A percentile compares a stretch with the other conserved stretches of the same genome.
These are phyloP conservation scores for Arachis hypogaea DNA, from an alignment of 306 rosid species.

Conservation along the genomic window DNA sequence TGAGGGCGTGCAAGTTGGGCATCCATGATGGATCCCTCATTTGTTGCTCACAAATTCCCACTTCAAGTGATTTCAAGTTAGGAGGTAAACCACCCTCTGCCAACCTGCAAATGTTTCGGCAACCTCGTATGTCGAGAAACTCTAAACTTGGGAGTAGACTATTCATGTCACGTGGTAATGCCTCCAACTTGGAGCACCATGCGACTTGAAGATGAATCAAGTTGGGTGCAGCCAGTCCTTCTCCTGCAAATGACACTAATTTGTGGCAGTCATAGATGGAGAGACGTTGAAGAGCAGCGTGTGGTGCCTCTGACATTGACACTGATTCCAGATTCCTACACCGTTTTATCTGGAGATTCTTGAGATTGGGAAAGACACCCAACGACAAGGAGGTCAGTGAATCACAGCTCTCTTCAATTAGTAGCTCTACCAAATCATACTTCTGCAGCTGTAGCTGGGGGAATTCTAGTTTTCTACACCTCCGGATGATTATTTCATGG, in stretches of 20 bases:
- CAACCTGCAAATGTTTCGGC: no score
- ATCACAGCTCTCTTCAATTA: background rate
- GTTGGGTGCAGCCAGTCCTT: background rate
- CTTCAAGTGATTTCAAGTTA: no score
- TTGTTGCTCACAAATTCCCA: no score
- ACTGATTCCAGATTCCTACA: background rate
- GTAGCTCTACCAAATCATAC: no score
- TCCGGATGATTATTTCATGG: no score
- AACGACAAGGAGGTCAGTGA: background rate
- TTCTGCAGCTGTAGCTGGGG: background rate
- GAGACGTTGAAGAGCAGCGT: background rate
- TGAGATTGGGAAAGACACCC: background rate
- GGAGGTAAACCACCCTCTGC: no score
- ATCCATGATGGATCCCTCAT: no score
- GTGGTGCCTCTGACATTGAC: background rate
- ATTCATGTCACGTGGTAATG: no score
- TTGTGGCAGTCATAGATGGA: background rate
- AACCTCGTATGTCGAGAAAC: no score
- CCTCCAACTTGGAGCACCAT: no score
- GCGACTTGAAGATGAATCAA: background rate
- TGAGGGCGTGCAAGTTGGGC: no score
- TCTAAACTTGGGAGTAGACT: no score
- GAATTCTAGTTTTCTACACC: background rate
- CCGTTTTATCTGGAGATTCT: fast-evolving
- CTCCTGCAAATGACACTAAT: background rate